Percentiles rank a stretch among this genome's conserved stretches.
phyloP scores from a whole-genome alignment of 768 basidiomycete species.

The Agaricus subrufescens region DNA sequence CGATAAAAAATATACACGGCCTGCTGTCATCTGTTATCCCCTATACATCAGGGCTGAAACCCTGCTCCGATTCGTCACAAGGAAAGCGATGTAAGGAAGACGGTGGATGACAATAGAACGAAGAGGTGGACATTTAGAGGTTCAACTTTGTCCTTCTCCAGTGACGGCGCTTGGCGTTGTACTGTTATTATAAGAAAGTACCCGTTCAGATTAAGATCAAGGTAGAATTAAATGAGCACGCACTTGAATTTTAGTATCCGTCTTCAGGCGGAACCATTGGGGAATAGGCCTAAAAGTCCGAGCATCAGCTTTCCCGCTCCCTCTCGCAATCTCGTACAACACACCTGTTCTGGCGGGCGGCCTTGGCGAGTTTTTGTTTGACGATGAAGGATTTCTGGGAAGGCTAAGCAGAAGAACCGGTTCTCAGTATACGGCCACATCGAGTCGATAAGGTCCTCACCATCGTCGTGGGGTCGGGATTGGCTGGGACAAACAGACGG shows the following conservation, averaged over 20 bases:
- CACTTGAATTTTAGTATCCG: constrained; percentile 92
- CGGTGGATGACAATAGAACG: background rate
- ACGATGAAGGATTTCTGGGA: constrained; percentile 98
- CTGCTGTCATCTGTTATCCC: constrained; percentile 4
- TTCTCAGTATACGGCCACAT: constrained; percentile 7
- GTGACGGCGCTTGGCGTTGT: constrained; percentile 96
- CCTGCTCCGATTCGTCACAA: background rate
- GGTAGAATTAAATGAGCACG: constrained; percentile 19
- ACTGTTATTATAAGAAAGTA: constrained; percentile 35
- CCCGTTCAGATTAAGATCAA: background rate
- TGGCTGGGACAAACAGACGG: constrained; percentile 23
- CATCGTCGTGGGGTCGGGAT: constrained; percentile 41
- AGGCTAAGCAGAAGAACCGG: constrained; percentile 52
- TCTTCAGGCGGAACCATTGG: constrained; percentile 98
- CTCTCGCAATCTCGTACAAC: constrained; percentile 15
- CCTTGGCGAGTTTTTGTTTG: constrained; percentile 97
- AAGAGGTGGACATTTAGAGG: constrained; percentile 51
- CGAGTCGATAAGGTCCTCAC: constrained; percentile 25
- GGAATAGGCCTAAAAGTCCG: constrained; percentile 75
- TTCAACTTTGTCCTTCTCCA: constrained; percentile 99
- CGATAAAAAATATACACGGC: constrained; percentile 4
- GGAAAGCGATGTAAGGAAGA: background rate
- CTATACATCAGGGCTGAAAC: background rate
- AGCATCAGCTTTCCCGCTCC: background rate
- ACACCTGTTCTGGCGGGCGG: constrained; percentile 91